Percentiles rank a stretch among this genome's conserved stretches.
phyloP scores from a whole-genome alignment of 2,329 filamentous ascomycete species.

The Cercospora zeina region DNA sequence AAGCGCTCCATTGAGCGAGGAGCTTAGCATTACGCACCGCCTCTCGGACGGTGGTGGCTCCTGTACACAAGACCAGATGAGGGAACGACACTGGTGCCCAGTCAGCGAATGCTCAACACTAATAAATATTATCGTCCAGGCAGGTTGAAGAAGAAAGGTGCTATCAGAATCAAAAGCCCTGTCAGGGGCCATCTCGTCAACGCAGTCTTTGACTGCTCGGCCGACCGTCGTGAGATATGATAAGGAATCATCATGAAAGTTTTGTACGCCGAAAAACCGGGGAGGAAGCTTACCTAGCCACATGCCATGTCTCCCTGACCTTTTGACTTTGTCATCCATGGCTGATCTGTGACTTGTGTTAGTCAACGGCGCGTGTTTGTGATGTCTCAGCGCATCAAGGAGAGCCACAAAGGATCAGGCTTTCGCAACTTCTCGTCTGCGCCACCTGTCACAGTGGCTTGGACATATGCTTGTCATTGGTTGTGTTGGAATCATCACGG shows the following conservation, averaged over 20 bases:
- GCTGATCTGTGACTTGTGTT: neutral
- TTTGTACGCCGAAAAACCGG: neutral
- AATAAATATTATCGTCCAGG: neutral
- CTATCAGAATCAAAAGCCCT: constrained; percentile 38
- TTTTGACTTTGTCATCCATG: neutral
- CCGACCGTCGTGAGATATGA: constrained; percentile 46
- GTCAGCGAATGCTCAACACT: constrained; percentile 9
- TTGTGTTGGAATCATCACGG: constrained; percentile 40
- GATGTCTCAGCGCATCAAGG: constrained; percentile 3
- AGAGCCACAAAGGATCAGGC: constrained; percentile 28
- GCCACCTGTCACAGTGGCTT: constrained; percentile 42
- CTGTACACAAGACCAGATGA: constrained; percentile 1
- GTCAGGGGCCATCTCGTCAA: constrained; percentile 46
- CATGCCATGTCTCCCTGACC: neutral
- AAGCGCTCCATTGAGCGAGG: constrained; percentile 15
- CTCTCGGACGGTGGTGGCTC: constrained; percentile 26
- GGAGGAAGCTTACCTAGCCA: constrained; percentile 8
- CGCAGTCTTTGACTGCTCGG: constrained; percentile 42
- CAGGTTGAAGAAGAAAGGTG: neutral
- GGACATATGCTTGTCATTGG: constrained; percentile 47
- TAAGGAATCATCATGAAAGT: constrained; percentile 40
- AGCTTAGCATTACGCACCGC: constrained; percentile 26
- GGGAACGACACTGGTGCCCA: neutral
- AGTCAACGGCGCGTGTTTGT: neutral
- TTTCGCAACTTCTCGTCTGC: constrained; percentile 39